Conservation (phyloP, 1,139 yeast genomes). For the Taphrina sp. region DNA sequence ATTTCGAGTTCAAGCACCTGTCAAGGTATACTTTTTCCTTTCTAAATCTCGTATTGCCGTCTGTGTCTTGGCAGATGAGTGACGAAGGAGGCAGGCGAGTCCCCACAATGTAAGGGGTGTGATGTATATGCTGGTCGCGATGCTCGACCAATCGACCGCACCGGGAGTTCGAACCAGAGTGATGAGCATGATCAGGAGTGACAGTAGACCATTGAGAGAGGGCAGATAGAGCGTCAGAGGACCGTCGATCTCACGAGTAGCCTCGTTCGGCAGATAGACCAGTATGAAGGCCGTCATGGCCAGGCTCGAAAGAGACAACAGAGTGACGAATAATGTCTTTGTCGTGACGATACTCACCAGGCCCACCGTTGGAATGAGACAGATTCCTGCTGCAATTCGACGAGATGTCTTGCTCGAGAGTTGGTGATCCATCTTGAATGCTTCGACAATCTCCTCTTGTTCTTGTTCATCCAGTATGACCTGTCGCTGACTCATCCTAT, state of each 20-base stretch:
- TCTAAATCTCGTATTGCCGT: neutral
- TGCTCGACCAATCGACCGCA: too few relatives aligned
- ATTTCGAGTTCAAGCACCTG: too few relatives aligned
- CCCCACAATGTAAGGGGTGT: neutral
- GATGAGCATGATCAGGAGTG: neutral
- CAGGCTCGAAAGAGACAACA: slow-evolving; percentile 17
- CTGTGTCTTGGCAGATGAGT: neutral
- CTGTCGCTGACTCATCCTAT: too few relatives aligned
- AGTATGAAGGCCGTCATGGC: slow-evolving; percentile 12
- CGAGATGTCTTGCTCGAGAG: neutral
- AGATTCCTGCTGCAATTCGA: neutral
- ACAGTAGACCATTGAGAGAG: neutral
- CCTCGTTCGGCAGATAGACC: neutral
- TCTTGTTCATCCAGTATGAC: slow-evolving; percentile 23
- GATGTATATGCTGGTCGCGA: neutral
- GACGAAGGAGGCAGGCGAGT: neutral
- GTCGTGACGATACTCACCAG: neutral
- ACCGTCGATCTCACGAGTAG: neutral
- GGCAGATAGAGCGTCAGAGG: slow-evolving; percentile 13
- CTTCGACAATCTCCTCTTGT: slow-evolving; percentile 5
- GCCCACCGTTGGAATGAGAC: neutral
- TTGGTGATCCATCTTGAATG: neutral
- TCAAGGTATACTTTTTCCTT: slow-evolving; percentile 1
- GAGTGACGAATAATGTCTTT: neutral
- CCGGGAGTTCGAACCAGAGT: too few relatives aligned